Base-by-base conservation (phyloP, 768 basidiomycete species). In the Sutorius australiensis region DNA sequence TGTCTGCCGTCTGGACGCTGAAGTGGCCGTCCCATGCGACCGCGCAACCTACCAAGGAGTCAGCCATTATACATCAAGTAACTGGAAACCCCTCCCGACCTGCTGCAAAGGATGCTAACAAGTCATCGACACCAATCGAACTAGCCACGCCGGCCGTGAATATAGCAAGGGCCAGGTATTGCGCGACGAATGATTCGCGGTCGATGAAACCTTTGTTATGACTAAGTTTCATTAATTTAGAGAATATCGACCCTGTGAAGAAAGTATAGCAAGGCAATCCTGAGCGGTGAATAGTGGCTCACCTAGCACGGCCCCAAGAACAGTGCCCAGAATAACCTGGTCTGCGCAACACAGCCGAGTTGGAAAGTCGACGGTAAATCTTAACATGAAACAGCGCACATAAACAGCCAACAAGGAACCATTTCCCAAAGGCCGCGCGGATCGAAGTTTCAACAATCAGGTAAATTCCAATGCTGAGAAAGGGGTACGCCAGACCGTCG, bases 401-500 rank as follows among this genome's bases (percentile, higher is more conserved):
- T 47, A 90, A 65, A 82, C 90, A 91, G 8, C 92, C 90, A 48
- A 94, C 72, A 39, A 93, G 77, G 50, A 95, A 73, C 95, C 97
- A 97, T 63, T 93, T 81, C 11, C 77, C 83, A 33, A 97, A 72
- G 5, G 93, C 92, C 10, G 76, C 76, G 0, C 75, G 70, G 13
- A 72, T 76, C 3, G 84, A 79, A 0, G 77, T 63, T 57, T 95
- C 91, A 5, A 92, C 59, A 10, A 84, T 86, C 43, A 98, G 76
- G 67, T 95, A 98, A 9, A 98, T 77, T 3, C 95, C 83, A 48
- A 98, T 77, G 27, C 82, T 80, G 50, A 98, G 75, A 67, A 98
- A 98, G 0, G 94, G 94, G 67, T 95, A 97, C 2, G 95, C 93
- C 13, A 98, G 79, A 2, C 97, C 97, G 60, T 98, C 97, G 69